Base-by-base conservation (phyloP, 768 basidiomycete species). In the Rhizopogon roseolus region DNA sequence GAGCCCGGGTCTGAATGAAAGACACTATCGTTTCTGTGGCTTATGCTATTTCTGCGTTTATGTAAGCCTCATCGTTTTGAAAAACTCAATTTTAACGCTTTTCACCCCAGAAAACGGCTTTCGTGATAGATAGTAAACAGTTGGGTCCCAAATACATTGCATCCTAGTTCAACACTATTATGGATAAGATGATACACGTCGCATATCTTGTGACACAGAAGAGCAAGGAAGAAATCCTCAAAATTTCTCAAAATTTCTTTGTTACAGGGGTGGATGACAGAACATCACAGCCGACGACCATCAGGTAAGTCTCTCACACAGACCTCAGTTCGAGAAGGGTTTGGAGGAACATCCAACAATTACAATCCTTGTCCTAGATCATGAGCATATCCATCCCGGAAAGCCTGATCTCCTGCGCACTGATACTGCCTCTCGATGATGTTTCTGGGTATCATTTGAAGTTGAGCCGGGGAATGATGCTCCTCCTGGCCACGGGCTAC, bases 121-220 rank as follows among this genome's bases (percentile, higher is more conserved):
- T 71, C 44, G 56, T 53, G 6, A 49, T 71, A 38, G 60, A 57
- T 16, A n/a, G n/a, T n/a, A 70, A 65, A 11, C 55, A 55, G 42
- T 14, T 14, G 40, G 71, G 71, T 2, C 89, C 89, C 41, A 87
- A 88, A 58, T 93, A 81, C 66, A 82, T 84, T 57, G 83, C 86
- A 0, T 81, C 88, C 58, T 83, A n/a, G 72, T 93, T 46, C 78
- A 87, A 66, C 69, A 88, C 57, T 78, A 74, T 52, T 66, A 72
- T 41, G 75, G 66, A 2, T 63, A 67, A 5, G 73, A 80, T 62
- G 75, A 79, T 40, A 73, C 85, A 25, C 70, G 80, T 61, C 82
- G 89, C 28, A 76, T 71, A 50, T 84, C 85, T 71, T 77, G 80
- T 19, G 3, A 49, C 56, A 14, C 49, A 57, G 32, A 44, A 46